Evolutionary conservation across 73 alveolate genomes (phyloP).

Genomic region (Symbiodinium pilosum): DNA sequence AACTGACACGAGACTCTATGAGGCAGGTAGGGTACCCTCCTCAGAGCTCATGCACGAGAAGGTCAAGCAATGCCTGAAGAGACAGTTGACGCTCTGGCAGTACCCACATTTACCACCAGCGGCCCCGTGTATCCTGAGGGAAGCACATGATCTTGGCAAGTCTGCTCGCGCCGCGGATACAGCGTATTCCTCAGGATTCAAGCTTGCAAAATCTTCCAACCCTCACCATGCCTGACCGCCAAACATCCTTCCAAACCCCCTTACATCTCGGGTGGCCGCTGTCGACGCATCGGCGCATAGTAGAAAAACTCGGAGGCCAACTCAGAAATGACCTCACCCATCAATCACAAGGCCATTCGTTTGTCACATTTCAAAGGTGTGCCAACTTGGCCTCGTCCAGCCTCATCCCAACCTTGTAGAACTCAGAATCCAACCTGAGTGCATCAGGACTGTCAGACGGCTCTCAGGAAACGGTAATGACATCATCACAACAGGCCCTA

Average conservation of each 20-base stretch:
- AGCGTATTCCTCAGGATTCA: neutral
- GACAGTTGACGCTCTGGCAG: too few species aligned
- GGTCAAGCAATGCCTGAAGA: neutral
- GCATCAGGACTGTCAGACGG: too few species aligned
- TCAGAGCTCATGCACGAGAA: neutral
- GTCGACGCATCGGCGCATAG: conserved; percentile 83
- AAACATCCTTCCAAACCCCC: too few species aligned
- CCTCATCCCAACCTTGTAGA: conserved; percentile 17
- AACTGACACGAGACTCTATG: neutral
- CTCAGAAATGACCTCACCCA: conserved; percentile 28
- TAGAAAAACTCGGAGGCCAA: conserved; percentile 82
- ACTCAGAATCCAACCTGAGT: conserved; percentile 21
- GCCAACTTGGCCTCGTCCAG: neutral
- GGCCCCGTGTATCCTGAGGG: too few species aligned
- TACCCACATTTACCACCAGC: too few species aligned
- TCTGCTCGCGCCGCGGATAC: conserved; percentile 15
- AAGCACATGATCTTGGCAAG: conserved; percentile 5
- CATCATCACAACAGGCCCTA: too few species aligned
- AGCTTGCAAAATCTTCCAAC: neutral
- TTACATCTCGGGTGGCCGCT: neutral
- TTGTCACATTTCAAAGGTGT: too few species aligned
- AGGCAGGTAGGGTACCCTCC: neutral
- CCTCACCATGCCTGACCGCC: neutral
- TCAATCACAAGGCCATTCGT: too few species aligned
- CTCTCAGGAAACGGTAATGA: too few species aligned